A percentile compares a stretch with the other conserved stretches of the same genome.
These are phyloP conservation scores for Kluyveromyces siamensis DNA, from an alignment of 805 yeast species.

Conservation along the genomic window DNA sequence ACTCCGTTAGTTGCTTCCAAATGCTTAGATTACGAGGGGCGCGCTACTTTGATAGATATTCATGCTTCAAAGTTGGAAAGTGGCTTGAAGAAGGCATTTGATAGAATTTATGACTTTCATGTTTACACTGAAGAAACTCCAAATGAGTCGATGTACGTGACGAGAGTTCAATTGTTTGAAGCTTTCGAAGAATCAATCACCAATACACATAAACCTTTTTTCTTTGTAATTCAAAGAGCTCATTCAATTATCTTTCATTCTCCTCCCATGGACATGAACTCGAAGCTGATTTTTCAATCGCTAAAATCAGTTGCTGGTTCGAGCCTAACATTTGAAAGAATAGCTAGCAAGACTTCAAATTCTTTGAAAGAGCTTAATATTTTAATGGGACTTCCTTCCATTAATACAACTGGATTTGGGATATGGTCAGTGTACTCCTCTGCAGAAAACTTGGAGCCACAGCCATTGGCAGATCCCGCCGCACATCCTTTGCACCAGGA, in stretches of 20 bases:
- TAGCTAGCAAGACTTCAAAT: neutral
- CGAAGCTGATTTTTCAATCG: constrained; percentile 45
- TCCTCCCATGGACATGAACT: constrained; percentile 34
- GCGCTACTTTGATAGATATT: constrained; percentile 26
- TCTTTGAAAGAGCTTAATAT: neutral
- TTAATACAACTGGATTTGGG: constrained; percentile 56
- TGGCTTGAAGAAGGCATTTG: constrained; percentile 38
- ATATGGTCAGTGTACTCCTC: constrained; percentile 70
- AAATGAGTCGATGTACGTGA: constrained; percentile 45
- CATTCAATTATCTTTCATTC: constrained; percentile 62
- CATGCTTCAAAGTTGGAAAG: constrained; percentile 46
- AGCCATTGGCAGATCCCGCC: constrained; percentile 44
- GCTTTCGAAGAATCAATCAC: constrained; percentile 17
- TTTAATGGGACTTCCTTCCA: constrained; percentile 25
- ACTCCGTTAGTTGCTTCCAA: neutral
- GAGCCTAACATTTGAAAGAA: neutral
- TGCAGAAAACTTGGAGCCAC: constrained; percentile 39
- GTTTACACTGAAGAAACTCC: constrained; percentile 63
- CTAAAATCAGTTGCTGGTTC: neutral
- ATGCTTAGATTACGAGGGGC: neutral
- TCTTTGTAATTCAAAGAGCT: constrained; percentile 56
- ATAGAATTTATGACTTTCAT: constrained; percentile 49
- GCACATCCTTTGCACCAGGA: constrained; percentile 25
- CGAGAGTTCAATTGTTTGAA: constrained; percentile 66
- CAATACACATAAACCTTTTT: constrained; percentile 38